A percentile compares a stretch with the other conserved stretches of the same genome.
These are phyloP conservation scores for Saccharomycopsis malanga DNA, from an alignment of 805 yeast species.

Conservation along the genomic window DNA sequence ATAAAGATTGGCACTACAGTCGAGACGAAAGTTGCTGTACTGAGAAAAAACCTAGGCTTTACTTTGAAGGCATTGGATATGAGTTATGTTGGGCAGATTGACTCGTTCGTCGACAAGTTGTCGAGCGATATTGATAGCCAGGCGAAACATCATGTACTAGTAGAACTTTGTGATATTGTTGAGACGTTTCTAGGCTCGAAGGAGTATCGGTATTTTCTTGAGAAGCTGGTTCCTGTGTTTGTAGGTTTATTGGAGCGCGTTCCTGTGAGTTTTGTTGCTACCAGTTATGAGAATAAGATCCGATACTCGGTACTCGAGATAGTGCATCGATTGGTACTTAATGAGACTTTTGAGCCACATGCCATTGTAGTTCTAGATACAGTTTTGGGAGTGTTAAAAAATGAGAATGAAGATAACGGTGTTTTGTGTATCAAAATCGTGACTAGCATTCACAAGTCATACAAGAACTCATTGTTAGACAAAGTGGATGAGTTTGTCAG, in stretches of 20 bases:
- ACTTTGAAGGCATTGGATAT: too few species aligned
- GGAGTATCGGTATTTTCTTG: constrained; percentile 73
- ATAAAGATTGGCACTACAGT: too few species aligned
- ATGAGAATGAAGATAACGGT: constrained; percentile 94
- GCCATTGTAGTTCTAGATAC: constrained; percentile 52
- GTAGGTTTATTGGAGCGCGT: constrained; percentile 53
- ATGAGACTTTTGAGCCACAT: constrained; percentile 71
- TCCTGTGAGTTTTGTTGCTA: constrained; percentile 63
- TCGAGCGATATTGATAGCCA: constrained; percentile 48
- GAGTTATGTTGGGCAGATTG: constrained; percentile 46
- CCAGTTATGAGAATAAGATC: constrained; percentile 67
- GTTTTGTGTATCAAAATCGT: constrained; percentile 82
- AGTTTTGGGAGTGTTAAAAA: constrained; percentile 51
- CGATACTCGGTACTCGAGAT: constrained; percentile 73
- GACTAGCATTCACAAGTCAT: constrained; percentile 79
- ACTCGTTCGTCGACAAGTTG: constrained; percentile 58
- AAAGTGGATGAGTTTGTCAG: constrained; percentile 76
- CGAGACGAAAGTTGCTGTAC: too few species aligned
- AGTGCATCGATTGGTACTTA: constrained; percentile 73
- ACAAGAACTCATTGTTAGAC: constrained; percentile 57
- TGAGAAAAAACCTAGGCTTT: too few species aligned
- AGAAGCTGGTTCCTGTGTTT: constrained; percentile 63
- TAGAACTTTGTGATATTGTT: constrained; percentile 80
- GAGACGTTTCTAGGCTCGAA: constrained; percentile 76
- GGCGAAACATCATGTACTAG: constrained; percentile 58